Base-by-base conservation (phyloP, 192 early-diverging fungal species). In the Mortierella claussenii region DNA sequence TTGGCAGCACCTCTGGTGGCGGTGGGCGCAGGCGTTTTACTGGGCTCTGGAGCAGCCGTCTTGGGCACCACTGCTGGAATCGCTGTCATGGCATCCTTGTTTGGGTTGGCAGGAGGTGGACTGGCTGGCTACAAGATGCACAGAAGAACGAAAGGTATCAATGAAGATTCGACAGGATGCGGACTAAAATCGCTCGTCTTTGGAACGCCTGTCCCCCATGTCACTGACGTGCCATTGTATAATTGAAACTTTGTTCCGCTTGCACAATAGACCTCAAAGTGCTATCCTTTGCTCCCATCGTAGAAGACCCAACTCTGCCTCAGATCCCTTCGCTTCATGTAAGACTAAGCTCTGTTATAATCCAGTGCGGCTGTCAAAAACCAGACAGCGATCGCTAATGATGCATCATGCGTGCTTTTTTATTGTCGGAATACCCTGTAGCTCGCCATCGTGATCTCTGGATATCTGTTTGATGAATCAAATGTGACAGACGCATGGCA, bases 31-130 rank as follows among this genome's bases (percentile, higher is more conserved):
- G 78, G 76, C 21, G 67, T 82, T 9, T 56, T 79, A 10, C n/a
- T 69, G 3, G 76, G 82, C 0, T 83, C 85, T n/a, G 87, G 87
- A 33, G 83, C 82, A 17, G 75, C 83, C 0, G 82, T 86, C 23
- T 60, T 88, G 26, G 81, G 82, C n/a, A 83, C 85, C 9, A 81
- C 85, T 30, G 84, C 81, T 2, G 85, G 82, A 26, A 78, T 86
- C 21, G 85, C 79, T 18, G 60, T 88, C 20, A 79, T 88, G 59
- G 83, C 85, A 6, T 78, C 80, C 2, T 53, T 88, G 34, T 85
- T 88, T 80, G 87, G 87, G 21, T 47, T 88, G 18, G 78, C 74
- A 10, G 84, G 87, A 24, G 87, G 87, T 43, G 87, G 87, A 32
- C 40, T 88, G 21, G 75, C 83, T 50, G 86, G 86, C 55, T 71